These are phyloP conservation scores for Macrophomina pseudophaseolina DNA, from an alignment of 2,329 filamentous ascomycete genomes.

Conservation along the genomic window DNA sequence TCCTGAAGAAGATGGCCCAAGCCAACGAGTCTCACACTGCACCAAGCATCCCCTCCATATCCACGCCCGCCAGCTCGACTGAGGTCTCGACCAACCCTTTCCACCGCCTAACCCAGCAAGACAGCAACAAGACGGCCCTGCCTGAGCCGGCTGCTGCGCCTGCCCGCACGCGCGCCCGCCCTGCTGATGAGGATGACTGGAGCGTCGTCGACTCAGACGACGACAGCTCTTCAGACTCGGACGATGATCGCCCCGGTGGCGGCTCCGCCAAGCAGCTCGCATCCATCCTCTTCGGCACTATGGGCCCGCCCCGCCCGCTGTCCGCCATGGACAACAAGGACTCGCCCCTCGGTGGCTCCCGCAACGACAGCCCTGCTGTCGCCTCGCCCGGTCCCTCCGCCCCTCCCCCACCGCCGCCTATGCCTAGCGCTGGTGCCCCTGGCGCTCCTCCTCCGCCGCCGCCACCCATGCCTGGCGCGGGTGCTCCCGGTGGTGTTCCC, in stretches of 20 bases:
- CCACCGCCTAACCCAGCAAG: slow-evolving; percentile 78
- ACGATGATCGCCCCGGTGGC: slow-evolving; percentile 79
- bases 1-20: slow-evolving; percentile 86
- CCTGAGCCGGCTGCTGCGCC: slow-evolving; percentile 56
- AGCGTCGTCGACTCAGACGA: slow-evolving; percentile 77
- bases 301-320: slow-evolving; percentile 89
- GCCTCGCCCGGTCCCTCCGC: slow-evolving; percentile 50
- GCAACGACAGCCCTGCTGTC: slow-evolving; percentile 50
- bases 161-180: slow-evolving; percentile 58
- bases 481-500: slow-evolving; percentile 36
- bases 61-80: slow-evolving; percentile 50
- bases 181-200: slow-evolving; percentile 74
- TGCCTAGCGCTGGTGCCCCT: slow-evolving; percentile 32
- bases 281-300: slow-evolving; percentile 93
- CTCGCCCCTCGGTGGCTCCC: slow-evolving; percentile 45
- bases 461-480: slow-evolving; percentile 49
- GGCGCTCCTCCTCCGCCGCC: slow-evolving; percentile 54
- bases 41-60: slow-evolving; percentile 52
- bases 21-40: slow-evolving; percentile 59
- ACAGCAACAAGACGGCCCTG: slow-evolving; percentile 49
- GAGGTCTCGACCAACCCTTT: slow-evolving; percentile 92
- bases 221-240: slow-evolving; percentile 70
- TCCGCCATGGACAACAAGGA: slow-evolving; percentile 78
- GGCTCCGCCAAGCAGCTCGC: slow-evolving; percentile 89
- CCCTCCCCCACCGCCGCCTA: slow-evolving; percentile 47